A percentile compares a stretch with the other conserved stretches of the same genome.
These are phyloP conservation scores for Lecanicillium sp. DNA, from an alignment of 2,329 filamentous ascomycete genomes.

Conservation along the genomic window DNA sequence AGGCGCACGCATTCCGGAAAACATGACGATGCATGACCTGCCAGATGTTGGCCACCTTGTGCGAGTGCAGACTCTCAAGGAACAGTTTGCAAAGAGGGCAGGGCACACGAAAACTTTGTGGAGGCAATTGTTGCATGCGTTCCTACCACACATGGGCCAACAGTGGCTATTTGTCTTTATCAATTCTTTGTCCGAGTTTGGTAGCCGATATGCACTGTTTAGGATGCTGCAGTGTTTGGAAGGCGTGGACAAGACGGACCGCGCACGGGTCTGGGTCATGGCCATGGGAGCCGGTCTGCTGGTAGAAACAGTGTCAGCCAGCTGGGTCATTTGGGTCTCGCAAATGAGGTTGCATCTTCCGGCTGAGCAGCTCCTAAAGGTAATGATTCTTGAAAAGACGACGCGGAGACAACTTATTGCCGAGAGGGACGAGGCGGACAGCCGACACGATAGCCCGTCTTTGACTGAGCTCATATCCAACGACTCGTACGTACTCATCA, in stretches of 20 bases:
- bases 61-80: neutral
- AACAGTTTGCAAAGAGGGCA: neutral
- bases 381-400: constrained; percentile 5
- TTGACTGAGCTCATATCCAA: constrained; percentile 1
- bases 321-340: constrained; percentile 4
- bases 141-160: neutral
- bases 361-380: constrained; percentile 5
- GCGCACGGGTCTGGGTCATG: neutral
- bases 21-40: neutral
- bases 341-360: constrained; percentile 5
- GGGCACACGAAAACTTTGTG: neutral
- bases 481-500: constrained; percentile 1
- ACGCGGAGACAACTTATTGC: constrained; percentile 1
- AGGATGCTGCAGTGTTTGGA: constrained; percentile 3
- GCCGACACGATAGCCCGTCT: neutral
- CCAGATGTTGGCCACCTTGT: neutral
- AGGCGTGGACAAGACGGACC: neutral
- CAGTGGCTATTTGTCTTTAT: constrained; percentile 7
- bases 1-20: neutral
- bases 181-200: constrained; percentile 3
- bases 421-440: neutral
- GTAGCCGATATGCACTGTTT: constrained; percentile 5
- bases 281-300: constrained; percentile 1
- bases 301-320: constrained; percentile 2
- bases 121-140: constrained; percentile 1